phyloP scores from a whole-genome alignment of 768 basidiomycete genomes.

The Tylopilus sp. region DNA sequence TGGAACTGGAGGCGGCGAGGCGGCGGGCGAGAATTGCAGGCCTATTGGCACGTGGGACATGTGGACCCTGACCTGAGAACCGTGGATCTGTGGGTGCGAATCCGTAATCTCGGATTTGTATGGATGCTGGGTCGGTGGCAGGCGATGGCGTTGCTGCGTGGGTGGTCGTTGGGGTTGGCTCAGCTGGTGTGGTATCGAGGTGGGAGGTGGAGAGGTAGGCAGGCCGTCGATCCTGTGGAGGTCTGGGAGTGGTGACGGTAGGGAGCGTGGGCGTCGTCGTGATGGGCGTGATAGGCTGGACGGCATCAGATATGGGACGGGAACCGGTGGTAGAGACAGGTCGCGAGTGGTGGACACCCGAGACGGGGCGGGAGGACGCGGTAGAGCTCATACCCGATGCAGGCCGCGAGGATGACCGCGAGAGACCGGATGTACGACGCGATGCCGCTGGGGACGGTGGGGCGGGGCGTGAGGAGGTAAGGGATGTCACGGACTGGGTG shows the following conservation, averaged over 20 bases:
- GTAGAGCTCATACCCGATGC: slow-evolving; percentile 16
- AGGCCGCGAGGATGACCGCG: slow-evolving; percentile 25
- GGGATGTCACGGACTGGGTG: slow-evolving; percentile 29
- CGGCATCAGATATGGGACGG: neutral
- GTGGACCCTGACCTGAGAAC: slow-evolving; percentile 40
- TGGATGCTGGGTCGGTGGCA: slow-evolving; percentile 9
- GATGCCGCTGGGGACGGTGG: slow-evolving; percentile 58
- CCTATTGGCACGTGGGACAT: slow-evolving; percentile 39
- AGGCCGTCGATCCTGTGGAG: neutral
- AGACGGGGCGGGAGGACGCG: slow-evolving; percentile 19
- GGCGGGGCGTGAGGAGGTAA: slow-evolving; percentile 52
- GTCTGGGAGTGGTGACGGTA: neutral
- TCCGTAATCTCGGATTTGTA: slow-evolving; percentile 52
- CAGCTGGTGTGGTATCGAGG: neutral
- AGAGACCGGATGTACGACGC: slow-evolving; percentile 36
- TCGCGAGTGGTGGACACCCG: slow-evolving; percentile 7
- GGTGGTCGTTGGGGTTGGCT: neutral
- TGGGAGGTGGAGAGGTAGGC: neutral
- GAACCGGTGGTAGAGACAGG: slow-evolving; percentile 5
- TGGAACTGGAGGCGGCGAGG: slow-evolving; percentile 22
- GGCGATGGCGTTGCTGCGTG: neutral
- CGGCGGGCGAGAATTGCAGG: slow-evolving; percentile 29
- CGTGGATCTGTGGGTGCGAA: slow-evolving; percentile 41
- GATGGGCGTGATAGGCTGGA: slow-evolving; percentile 1
- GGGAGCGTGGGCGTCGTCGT: neutral